These are phyloP conservation scores for Scedosporium apiospermum DNA, from an alignment of 2,329 filamentous ascomycete genomes.

Conservation along the genomic window DNA sequence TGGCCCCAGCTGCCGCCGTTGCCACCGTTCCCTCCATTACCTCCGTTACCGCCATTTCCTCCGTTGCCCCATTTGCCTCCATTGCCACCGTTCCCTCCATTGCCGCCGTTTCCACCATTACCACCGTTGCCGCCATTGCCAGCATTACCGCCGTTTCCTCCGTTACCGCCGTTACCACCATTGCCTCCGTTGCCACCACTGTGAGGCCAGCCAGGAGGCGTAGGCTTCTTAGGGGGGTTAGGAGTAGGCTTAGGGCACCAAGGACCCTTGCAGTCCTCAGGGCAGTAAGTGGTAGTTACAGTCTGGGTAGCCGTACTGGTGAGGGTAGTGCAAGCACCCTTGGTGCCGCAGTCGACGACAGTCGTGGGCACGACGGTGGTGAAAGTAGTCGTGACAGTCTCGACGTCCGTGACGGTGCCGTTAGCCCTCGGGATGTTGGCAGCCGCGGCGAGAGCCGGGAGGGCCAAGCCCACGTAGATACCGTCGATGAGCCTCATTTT, in stretches of 20 bases:
- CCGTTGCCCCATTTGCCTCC: slow-evolving; percentile 5
- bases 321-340: background rate
- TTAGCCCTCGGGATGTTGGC: background rate
- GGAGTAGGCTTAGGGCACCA: slow-evolving; percentile 5
- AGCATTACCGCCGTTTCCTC: slow-evolving; percentile 3
- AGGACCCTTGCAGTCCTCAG: slow-evolving; percentile 7
- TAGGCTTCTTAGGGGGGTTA: background rate
- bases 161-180: slow-evolving; percentile 5
- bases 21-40: slow-evolving; percentile 3
- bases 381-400: slow-evolving; percentile 6
- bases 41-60: slow-evolving; percentile 2
- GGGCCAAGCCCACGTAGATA: background rate
- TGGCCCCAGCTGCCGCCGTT: background rate
- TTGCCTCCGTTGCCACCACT: background rate
- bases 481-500: background rate
- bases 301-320: background rate
- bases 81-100: background rate
- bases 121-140: slow-evolving; percentile 1
- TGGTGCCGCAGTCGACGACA: slow-evolving; percentile 1
- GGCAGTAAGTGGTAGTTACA: slow-evolving; percentile 8
- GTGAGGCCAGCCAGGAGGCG: background rate
- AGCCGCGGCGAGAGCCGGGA: background rate
- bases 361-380: slow-evolving; percentile 2
- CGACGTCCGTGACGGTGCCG: background rate
- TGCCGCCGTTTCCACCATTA: background rate